These are phyloP conservation scores for Macrolepiota dolichaula DNA, from an alignment of 768 basidiomycete genomes.

Conservation along the genomic window DNA sequence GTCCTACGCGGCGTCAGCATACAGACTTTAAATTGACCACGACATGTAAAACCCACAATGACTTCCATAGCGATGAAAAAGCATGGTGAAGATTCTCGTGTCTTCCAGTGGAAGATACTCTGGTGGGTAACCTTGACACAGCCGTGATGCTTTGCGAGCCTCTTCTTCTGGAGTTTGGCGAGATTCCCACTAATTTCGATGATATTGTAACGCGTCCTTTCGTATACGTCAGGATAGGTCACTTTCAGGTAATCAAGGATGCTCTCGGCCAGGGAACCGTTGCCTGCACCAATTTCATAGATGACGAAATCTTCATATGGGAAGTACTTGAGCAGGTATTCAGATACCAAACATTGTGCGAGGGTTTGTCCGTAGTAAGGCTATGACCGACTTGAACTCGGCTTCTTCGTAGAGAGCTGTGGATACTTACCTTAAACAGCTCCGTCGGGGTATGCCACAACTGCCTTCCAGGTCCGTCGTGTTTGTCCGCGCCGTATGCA, in stretches of 20 bases:
- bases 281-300: slow-evolving; percentile 98
- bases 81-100: slow-evolving; percentile 75
- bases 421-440: slow-evolving; percentile 79
- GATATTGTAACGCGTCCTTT: slow-evolving; percentile 88
- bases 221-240: slow-evolving; percentile 88
- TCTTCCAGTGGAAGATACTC: slow-evolving; percentile 86
- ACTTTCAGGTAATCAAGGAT: slow-evolving; percentile 78
- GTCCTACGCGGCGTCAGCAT: slow-evolving; percentile 48
- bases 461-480: slow-evolving; percentile 76
- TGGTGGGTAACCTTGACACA: slow-evolving; percentile 68
- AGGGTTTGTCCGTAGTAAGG: slow-evolving; percentile 94
- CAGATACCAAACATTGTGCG: slow-evolving; percentile 82
- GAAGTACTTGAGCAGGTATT: slow-evolving; percentile 93
- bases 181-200: slow-evolving; percentile 90
- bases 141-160: slow-evolving; percentile 59
- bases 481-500: slow-evolving; percentile 58
- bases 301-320: slow-evolving; percentile 95
- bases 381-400: slow-evolving; percentile 37
- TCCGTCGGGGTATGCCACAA: slow-evolving; percentile 99
- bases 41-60: slow-evolving; percentile 54
- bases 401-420: neutral
- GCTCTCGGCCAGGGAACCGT: slow-evolving; percentile 90
- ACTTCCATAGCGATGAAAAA: slow-evolving; percentile 96
- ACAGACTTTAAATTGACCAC: neutral
- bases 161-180: slow-evolving; percentile 65